Base-by-base conservation (phyloP, 345 rosid species). In the Mallotus nudiflorus region DNA sequence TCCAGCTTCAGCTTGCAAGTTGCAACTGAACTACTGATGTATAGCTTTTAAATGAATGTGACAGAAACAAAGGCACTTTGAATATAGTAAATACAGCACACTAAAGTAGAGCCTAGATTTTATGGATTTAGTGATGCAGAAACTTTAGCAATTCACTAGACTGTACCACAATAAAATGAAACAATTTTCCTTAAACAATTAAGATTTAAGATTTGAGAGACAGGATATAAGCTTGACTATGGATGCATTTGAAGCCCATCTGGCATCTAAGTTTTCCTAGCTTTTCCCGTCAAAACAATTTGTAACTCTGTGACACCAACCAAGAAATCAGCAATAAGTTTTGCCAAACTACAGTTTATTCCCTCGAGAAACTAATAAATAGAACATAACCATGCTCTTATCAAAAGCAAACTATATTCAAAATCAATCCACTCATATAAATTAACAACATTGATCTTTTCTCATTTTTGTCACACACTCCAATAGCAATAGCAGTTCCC, bases 1-100 rank as follows among this genome's bases (percentile, higher is more conserved):
- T 60, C 27, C 27, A 35, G 27, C 64, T 60, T 37, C 27, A 35
- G 27, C 64, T 60, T 37, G 64, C 62, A 31, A 31, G 12, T 58
- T 18, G 62, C 45, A 35, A 35, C 15, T 31, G 42, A 58, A 31
- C 42, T 33, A 18, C n/a, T 28, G 20, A 27, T 9, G n/a, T 55
- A 55, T 55, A 6, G n/a, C 6, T 50, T 50, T 16, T 6, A 50
- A 51, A 51, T 15, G 5, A 3, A 20, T 51, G 1, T 7, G 24
- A 51, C 13, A 6, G 24, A 51, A 51, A 29, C 9, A 58, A 18
- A 58, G 5, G 31, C 2, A 18, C 22, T 58, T 58, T 6, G 40
- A 5, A 6, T 58, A 29, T 58, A 3, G 42, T 24, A 18, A 58
- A 20, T 58, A 6, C 62, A 15, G 11, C 11, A 29, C 35, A 37